A percentile compares a stretch with the other conserved stretches of the same genome.
phyloP scores from a whole-genome alignment of 2,329 filamentous ascomycete species.

The Aureobasidium leucospermi region DNA sequence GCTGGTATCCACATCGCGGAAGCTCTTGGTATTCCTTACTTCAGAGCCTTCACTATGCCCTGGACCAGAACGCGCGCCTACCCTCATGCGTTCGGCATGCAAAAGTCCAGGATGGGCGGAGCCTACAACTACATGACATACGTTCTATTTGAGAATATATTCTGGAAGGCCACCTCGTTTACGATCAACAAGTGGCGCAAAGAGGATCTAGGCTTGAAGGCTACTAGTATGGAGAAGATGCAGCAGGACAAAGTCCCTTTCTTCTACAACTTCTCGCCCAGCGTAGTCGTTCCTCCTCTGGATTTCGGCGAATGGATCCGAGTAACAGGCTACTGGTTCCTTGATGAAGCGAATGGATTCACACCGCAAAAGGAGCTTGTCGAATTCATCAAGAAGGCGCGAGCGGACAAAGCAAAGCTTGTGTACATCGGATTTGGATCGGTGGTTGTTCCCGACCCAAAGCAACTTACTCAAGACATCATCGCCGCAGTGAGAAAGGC shows the following conservation, averaged over 20 bases:
- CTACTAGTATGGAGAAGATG: constrained; percentile 81
- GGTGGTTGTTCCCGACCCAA: constrained; percentile 85
- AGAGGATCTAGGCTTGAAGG: constrained; percentile 66
- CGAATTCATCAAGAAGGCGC: constrained; percentile 77
- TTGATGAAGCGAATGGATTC: constrained; percentile 67
- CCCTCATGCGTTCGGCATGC: constrained; percentile 90
- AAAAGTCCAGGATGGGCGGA: constrained; percentile 88
- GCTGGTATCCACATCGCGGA: constrained; percentile 96
- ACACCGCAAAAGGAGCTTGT: constrained; percentile 67
- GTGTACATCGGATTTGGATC: constrained; percentile 97
- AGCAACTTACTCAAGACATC: constrained; percentile 83
- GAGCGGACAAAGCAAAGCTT: constrained; percentile 76
- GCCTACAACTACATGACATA: constrained; percentile 94
- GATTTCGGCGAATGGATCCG: constrained; percentile 98
- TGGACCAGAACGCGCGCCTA: constrained; percentile 96
- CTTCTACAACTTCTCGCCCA: constrained; percentile 92
- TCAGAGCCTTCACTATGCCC: constrained; percentile 96
- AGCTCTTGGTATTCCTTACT: constrained; percentile 86
- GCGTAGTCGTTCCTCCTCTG: constrained; percentile 85
- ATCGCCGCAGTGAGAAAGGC: constrained; percentile 85
- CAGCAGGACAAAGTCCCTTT: constrained; percentile 98
- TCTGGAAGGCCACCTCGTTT: constrained; percentile 87
- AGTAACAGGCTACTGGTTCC: constrained; percentile 96
- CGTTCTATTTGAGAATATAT: constrained; percentile 91
- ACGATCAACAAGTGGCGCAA: constrained; percentile 93